phyloP scores from a whole-genome alignment of 768 basidiomycete species.

The Suillus spraguei region DNA sequence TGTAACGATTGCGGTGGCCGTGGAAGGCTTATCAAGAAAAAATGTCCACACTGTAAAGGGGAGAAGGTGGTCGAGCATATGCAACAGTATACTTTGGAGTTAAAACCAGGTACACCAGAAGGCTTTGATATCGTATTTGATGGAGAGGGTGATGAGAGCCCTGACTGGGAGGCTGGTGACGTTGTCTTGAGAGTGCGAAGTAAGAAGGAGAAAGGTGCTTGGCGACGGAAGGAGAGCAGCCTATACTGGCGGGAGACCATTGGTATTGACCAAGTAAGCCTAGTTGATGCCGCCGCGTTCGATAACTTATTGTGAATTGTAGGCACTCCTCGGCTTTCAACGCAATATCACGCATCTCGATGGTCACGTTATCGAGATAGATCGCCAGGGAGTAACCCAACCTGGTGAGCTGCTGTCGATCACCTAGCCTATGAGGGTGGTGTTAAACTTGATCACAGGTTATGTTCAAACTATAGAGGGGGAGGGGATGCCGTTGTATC shows the following conservation, averaged over 20 bases:
- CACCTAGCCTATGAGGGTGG: background rate
- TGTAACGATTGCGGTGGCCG: slow-evolving; percentile 87
- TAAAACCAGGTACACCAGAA: slow-evolving; percentile 88
- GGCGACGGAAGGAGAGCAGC: slow-evolving; percentile 87
- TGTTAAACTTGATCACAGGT: slow-evolving; percentile 41
- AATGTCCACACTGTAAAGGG: slow-evolving; percentile 83
- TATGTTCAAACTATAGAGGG: slow-evolving; percentile 83
- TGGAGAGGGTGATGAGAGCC: slow-evolving; percentile 95
- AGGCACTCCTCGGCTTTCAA: slow-evolving; percentile 98
- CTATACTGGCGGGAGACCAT: slow-evolving; percentile 93
- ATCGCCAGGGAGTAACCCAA: slow-evolving; percentile 84
- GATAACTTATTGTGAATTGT: background rate
- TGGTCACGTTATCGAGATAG: slow-evolving; percentile 73
- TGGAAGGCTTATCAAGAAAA: slow-evolving; percentile 73
- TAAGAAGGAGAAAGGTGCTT: slow-evolving; percentile 75
- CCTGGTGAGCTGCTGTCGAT: slow-evolving; percentile 56
- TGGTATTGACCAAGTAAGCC: slow-evolving; percentile 77
- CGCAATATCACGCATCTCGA: slow-evolving; percentile 91
- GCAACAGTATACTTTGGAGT: slow-evolving; percentile 83
- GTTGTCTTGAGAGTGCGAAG: slow-evolving; percentile 85
- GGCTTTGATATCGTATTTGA: slow-evolving; percentile 92
- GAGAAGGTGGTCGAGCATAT: slow-evolving; percentile 80
- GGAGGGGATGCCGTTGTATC: slow-evolving; percentile 87
- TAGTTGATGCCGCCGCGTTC: background rate
- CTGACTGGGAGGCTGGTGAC: slow-evolving; percentile 96